These are phyloP conservation scores for Luzula sylvatica DNA, from an alignment of 176 grass and related monocot species.

Conservation along the genomic window DNA sequence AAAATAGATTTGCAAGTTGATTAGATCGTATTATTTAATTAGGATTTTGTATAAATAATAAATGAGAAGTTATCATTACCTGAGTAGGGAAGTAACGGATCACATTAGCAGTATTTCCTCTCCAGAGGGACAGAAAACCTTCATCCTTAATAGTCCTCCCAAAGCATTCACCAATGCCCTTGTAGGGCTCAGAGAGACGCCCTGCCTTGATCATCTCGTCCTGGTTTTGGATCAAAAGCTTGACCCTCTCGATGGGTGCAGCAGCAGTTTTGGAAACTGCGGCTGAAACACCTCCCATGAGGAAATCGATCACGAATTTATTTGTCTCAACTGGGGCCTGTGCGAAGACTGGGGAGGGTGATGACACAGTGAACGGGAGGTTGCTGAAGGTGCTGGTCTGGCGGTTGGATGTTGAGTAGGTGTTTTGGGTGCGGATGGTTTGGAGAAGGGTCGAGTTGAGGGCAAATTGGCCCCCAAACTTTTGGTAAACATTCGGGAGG, in stretches of 20 bases:
- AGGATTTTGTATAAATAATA: no score
- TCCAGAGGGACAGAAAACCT: slow-evolving; percentile 62
- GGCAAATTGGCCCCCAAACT: slow-evolving; percentile 54
- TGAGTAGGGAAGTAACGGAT: slow-evolving; percentile 97
- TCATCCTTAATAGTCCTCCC: slow-evolving; percentile 71
- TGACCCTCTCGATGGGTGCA: slow-evolving; percentile 88
- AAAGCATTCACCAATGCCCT: slow-evolving; percentile 90
- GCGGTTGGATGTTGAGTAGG: slow-evolving; percentile 23
- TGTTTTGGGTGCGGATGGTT: slow-evolving; percentile 34
- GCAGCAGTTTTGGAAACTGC: slow-evolving; percentile 93
- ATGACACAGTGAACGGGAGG: slow-evolving; percentile 25
- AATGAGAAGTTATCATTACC: slow-evolving; percentile 22
- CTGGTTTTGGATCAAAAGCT: slow-evolving; percentile 93
- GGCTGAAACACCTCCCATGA: slow-evolving; percentile 93
- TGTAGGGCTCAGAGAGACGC: slow-evolving; percentile 82
- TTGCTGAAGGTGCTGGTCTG: slow-evolving; percentile 3
- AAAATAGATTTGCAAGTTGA: no score
- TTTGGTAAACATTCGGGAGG: slow-evolving; percentile 56
- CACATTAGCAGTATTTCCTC: slow-evolving; percentile 82
- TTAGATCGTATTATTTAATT: no score
- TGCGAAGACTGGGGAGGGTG: slow-evolving; percentile 42
- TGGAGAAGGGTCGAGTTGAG: slow-evolving; percentile 55
- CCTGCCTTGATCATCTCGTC: slow-evolving; percentile 96
- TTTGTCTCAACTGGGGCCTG: slow-evolving; percentile 55
- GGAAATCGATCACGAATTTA: slow-evolving; percentile 63